These are phyloP conservation scores for Penicillium pulvis DNA, from an alignment of 495 filamentous ascomycete genomes.

Conservation along the genomic window DNA sequence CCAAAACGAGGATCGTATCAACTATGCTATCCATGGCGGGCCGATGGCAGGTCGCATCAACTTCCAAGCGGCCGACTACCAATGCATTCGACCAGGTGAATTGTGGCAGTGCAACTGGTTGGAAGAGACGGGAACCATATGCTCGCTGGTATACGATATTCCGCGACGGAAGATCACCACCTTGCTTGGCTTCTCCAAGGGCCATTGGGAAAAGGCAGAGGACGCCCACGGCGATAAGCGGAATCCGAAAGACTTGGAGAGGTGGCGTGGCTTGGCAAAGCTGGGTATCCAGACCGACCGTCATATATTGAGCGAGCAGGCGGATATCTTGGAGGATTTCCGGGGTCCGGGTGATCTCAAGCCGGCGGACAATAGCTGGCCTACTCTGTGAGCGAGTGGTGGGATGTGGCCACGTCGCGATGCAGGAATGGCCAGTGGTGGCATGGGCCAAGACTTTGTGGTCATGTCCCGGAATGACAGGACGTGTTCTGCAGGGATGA, in stretches of 20 bases:
- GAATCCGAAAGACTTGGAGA: slow-evolving; percentile 31
- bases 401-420: background rate
- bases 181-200: slow-evolving; percentile 40
- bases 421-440: background rate
- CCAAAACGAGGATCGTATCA: slow-evolving; percentile 41
- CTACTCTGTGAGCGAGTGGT: slow-evolving; percentile 27
- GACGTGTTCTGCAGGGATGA: background rate
- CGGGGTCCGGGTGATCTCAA: slow-evolving; percentile 36
- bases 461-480: background rate
- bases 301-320: slow-evolving; percentile 42
- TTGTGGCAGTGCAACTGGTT: slow-evolving; percentile 47
- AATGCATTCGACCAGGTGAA: slow-evolving; percentile 42
- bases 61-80: slow-evolving; percentile 40
- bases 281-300: slow-evolving; percentile 38
- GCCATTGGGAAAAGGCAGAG: slow-evolving; percentile 39
- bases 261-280: slow-evolving; percentile 37
- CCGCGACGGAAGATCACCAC: slow-evolving; percentile 31
- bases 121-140: slow-evolving; percentile 43
- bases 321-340: slow-evolving; percentile 40
- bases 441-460: background rate
- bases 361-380: slow-evolving; percentile 34
- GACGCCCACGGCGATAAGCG: slow-evolving; percentile 43
- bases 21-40: slow-evolving; percentile 46
- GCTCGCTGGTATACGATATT: slow-evolving; percentile 43
- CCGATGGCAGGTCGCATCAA: slow-evolving; percentile 44